These are phyloP conservation scores for Ogataea naganishii DNA, from an alignment of 805 yeast genomes.

Conservation along the genomic window DNA sequence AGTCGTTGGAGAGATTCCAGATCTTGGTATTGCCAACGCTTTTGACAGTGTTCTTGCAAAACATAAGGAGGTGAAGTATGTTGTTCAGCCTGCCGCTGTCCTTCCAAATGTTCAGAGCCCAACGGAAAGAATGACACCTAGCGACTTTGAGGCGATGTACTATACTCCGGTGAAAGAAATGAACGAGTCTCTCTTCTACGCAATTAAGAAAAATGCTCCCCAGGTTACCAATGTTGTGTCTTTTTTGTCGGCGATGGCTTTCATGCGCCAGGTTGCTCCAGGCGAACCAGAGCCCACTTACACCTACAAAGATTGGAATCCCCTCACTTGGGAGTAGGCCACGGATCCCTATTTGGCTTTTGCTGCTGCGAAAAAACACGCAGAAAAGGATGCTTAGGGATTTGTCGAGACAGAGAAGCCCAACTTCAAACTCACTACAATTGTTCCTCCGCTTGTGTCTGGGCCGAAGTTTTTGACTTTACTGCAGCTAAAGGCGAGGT, in stretches of 20 bases:
- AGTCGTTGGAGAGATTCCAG: too few relatives aligned
- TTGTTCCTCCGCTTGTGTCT: slow-evolving; percentile 22
- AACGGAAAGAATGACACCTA: too few relatives aligned
- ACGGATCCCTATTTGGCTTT: slow-evolving; percentile 22
- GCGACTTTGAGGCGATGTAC: too few relatives aligned
- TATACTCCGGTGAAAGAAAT: too few relatives aligned
- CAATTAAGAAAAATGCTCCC: slow-evolving; percentile 33
- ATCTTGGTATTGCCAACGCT: too few relatives aligned
- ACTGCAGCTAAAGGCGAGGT: slow-evolving; percentile 7
- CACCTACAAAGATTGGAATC: slow-evolving; percentile 24
- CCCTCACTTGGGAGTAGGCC: slow-evolving; percentile 8
- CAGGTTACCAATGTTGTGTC: slow-evolving; percentile 39
- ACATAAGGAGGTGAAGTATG: too few relatives aligned
- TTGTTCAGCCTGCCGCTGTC: too few relatives aligned
- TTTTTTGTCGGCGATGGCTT: slow-evolving; percentile 47
- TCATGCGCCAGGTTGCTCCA: too few relatives aligned
- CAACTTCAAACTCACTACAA: slow-evolving; percentile 16
- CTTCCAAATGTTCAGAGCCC: too few relatives aligned
- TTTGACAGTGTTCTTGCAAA: too few relatives aligned
- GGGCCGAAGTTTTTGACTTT: slow-evolving; percentile 27
- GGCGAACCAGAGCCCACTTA: slow-evolving; percentile 5
- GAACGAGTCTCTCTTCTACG: too few relatives aligned
- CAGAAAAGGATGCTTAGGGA: slow-evolving; percentile 31
- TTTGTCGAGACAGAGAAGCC: slow-evolving; percentile 20
- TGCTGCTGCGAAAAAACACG: slow-evolving; percentile 28